Evolutionary conservation across 345 rosid species (phyloP).

Genomic region (Eucalyptus sp.): DNA sequence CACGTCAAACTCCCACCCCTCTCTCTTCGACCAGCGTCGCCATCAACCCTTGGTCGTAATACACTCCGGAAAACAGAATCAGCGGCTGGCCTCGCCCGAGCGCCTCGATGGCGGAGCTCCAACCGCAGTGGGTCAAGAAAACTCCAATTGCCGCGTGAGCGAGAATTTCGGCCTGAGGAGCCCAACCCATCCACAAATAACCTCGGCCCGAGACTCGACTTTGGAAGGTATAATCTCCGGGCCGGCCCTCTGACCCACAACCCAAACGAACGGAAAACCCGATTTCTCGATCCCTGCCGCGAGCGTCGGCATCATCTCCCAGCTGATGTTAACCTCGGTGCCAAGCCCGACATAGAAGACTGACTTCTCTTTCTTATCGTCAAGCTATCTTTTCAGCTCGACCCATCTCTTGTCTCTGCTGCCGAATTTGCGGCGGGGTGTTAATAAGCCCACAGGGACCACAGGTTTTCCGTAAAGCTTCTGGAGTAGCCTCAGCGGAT

Average conservation of each 20-base stretch:
- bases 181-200: constrained; percentile 3
- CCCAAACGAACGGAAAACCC: neutral
- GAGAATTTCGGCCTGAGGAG: constrained; percentile 1
- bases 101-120: constrained; percentile 7
- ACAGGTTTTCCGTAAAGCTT: neutral
- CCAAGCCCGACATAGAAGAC: constrained; percentile 3
- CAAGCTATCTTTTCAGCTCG: neutral
- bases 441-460: neutral
- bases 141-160: constrained; percentile 2
- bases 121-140: constrained; percentile 11
- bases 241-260: neutral
- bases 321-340: neutral
- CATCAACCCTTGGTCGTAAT: neutral
- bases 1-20: constrained; percentile 1
- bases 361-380: neutral
- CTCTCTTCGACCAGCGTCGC: neutral
- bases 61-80: neutral
- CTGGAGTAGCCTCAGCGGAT: neutral
- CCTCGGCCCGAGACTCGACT: neutral
- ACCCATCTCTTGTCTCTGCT: neutral
- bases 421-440: neutral
- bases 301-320: neutral
- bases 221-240: neutral
- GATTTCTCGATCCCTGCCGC: constrained; percentile 1
- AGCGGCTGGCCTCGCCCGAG: neutral